phyloP scores from a whole-genome alignment of 1,284 basidiomycete genomes.

The Irpex sp. region DNA sequence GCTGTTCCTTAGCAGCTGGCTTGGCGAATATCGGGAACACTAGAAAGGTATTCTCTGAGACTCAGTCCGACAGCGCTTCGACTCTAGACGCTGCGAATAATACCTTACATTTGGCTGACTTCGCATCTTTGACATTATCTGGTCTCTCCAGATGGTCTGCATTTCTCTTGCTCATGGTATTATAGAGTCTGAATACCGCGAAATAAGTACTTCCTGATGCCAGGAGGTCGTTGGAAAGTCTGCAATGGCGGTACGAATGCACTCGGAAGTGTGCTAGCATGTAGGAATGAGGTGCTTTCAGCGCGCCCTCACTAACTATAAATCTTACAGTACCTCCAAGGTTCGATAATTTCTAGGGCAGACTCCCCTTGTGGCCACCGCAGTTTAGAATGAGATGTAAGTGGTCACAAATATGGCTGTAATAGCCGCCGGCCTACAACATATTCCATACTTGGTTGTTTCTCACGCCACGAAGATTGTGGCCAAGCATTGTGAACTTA shows the following conservation, averaged over 20 bases:
- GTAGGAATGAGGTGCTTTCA: too few species aligned
- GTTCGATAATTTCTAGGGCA: too few species aligned
- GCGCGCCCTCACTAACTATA: too few species aligned
- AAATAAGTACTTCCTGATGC: not conserved
- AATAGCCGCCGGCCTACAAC: not conserved
- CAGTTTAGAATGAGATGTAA: too few species aligned
- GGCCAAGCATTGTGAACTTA: too few species aligned
- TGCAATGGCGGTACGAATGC: too few species aligned
- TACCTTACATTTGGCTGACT: constrained; percentile 16
- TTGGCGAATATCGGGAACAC: constrained; percentile 26
- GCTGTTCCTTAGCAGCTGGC: constrained; percentile 2
- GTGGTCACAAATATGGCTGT: too few species aligned
- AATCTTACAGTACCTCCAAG: too few species aligned
- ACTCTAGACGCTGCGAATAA: not conserved
- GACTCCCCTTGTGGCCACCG: too few species aligned
- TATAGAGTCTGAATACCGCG: not conserved
- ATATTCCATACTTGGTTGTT: not conserved
- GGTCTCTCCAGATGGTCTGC: constrained; percentile 12
- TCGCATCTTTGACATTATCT: constrained; percentile 8
- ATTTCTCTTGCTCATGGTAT: constrained; percentile 16
- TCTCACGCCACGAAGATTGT: not conserved
- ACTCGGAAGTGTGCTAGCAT: too few species aligned
- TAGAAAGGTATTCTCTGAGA: not conserved
- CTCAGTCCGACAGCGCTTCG: too few species aligned
- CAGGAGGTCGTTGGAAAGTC: not conserved